phyloP scores from a whole-genome alignment of 2,329 filamentous ascomycete genomes.

The Fusarium sp. region DNA sequence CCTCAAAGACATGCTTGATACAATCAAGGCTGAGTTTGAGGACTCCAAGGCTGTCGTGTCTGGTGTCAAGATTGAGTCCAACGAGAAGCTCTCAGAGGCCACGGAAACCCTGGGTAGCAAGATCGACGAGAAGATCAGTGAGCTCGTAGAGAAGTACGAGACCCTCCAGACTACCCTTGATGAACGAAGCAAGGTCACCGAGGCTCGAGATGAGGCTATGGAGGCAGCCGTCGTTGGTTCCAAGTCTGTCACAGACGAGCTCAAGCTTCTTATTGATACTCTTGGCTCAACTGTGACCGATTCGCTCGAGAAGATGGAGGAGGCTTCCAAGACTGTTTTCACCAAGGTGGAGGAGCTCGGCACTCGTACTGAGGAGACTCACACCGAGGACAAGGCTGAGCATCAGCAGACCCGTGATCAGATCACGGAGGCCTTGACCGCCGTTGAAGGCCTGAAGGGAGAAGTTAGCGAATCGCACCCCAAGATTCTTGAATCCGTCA shows the following conservation, averaged over 20 bases:
- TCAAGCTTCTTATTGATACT: slow-evolving; percentile 86
- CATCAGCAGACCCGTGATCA: slow-evolving; percentile 87
- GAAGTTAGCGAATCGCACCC: slow-evolving; percentile 87
- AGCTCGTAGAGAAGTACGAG: slow-evolving; percentile 88
- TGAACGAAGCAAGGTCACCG: slow-evolving; percentile 77
- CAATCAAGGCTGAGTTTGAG: slow-evolving; percentile 88
- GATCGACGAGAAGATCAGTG: slow-evolving; percentile 75
- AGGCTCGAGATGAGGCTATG: slow-evolving; percentile 78
- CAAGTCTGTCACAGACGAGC: slow-evolving; percentile 85
- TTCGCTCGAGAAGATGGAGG: slow-evolving; percentile 85
- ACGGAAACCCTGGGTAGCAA: slow-evolving; percentile 66
- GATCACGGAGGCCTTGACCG: slow-evolving; percentile 77
- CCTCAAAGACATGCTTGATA: slow-evolving; percentile 77
- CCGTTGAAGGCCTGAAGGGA: slow-evolving; percentile 80
- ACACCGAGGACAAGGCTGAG: slow-evolving; percentile 79
- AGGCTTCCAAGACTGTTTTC: slow-evolving; percentile 89
- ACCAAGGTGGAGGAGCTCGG: slow-evolving; percentile 83
- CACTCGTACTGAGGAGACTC: slow-evolving; percentile 78
- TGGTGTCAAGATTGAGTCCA: slow-evolving; percentile 82
- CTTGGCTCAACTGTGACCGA: slow-evolving; percentile 85
- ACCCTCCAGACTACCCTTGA: slow-evolving; percentile 82
- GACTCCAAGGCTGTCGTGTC: slow-evolving; percentile 84
- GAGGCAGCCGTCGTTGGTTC: slow-evolving; percentile 79
- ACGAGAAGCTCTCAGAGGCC: slow-evolving; percentile 77
- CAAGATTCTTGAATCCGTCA: slow-evolving; percentile 86